Evolutionary conservation across 2,329 filamentous ascomycete genomes (phyloP).

Genomic region (Geoglossum cookeanum): DNA sequence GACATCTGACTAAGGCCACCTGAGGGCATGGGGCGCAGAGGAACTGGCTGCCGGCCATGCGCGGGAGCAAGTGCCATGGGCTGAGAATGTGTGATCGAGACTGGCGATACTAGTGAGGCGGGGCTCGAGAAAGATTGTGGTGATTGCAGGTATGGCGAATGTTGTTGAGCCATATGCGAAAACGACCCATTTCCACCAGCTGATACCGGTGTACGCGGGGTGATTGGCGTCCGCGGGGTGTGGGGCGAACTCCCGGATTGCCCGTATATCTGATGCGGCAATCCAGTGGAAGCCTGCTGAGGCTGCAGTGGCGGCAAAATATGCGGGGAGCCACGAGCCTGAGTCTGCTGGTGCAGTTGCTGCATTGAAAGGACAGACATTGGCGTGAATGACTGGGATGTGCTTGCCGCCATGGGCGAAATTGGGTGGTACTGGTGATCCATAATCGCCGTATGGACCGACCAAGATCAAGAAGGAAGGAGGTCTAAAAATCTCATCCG

Average conservation of each 20-base stretch:
- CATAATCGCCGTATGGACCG: not conserved
- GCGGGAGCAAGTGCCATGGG: conserved; percentile 55
- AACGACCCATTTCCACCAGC: conserved; percentile 35
- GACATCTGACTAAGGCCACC: conserved; percentile 42
- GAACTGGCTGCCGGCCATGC: conserved; percentile 34
- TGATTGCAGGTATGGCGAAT: conserved; percentile 18
- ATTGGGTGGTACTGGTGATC: not conserved
- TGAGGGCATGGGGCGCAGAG: conserved; percentile 51
- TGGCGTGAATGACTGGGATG: not conserved
- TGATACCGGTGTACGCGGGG: conserved; percentile 41
- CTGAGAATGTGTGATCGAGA: conserved; percentile 35
- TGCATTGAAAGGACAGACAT: conserved; percentile 1
- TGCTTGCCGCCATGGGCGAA: not conserved
- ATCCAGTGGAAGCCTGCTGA: conserved; percentile 25
- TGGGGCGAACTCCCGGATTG: conserved; percentile 33
- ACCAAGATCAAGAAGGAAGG: not conserved
- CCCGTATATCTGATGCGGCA: conserved; percentile 36
- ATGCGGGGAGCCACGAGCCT: conserved; percentile 27
- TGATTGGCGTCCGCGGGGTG: conserved; percentile 42
- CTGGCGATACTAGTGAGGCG: conserved; percentile 35
- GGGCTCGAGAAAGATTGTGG: conserved; percentile 22
- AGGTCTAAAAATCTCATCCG: not conserved
- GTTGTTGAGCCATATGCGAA: conserved; percentile 30
- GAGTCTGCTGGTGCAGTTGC: conserved; percentile 21
- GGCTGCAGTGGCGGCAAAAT: conserved; percentile 37